phyloP scores from a whole-genome alignment of 441 rosid genomes.

The Erodium moschatum region DNA sequence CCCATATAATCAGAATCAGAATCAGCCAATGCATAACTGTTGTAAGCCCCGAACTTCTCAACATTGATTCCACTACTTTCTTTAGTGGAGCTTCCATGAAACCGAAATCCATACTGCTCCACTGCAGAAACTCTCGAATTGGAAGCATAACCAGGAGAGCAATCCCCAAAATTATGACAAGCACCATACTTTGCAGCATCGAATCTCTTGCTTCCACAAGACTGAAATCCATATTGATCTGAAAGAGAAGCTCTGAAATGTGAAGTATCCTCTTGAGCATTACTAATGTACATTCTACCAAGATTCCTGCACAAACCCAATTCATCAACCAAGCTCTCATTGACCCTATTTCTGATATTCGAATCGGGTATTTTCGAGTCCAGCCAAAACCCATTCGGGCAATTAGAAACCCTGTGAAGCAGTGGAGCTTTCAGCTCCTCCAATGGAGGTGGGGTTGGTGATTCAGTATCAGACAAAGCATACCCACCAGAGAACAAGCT shows the following conservation, averaged over 20 bases:
- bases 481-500: slow-evolving; percentile 33
- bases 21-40: slow-evolving; percentile 3
- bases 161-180: too few species aligned
- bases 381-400: slow-evolving; percentile 11
- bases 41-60: neutral
- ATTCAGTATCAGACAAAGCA: slow-evolving; percentile 31
- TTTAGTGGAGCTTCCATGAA: neutral
- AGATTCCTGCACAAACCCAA: slow-evolving; percentile 23
- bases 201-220: too few species aligned
- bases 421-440: slow-evolving; percentile 23
- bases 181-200: too few species aligned
- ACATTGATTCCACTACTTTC: neutral
- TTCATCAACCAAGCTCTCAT: slow-evolving; percentile 24
- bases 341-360: slow-evolving; percentile 10
- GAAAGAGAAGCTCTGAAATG: slow-evolving; percentile 5
- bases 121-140: too few species aligned
- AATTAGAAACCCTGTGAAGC: neutral
- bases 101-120: slow-evolving; percentile 12
- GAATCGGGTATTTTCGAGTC: slow-evolving; percentile 15
- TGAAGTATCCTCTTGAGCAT: slow-evolving; percentile 19
- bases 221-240: too few species aligned
- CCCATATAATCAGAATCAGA: slow-evolving; percentile 21
- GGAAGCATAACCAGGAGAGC: too few species aligned
- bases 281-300: slow-evolving; percentile 23
- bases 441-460: slow-evolving; percentile 32